These are phyloP conservation scores for Pisolithus tinctorius DNA, from an alignment of 768 basidiomycete genomes.

Conservation along the genomic window DNA sequence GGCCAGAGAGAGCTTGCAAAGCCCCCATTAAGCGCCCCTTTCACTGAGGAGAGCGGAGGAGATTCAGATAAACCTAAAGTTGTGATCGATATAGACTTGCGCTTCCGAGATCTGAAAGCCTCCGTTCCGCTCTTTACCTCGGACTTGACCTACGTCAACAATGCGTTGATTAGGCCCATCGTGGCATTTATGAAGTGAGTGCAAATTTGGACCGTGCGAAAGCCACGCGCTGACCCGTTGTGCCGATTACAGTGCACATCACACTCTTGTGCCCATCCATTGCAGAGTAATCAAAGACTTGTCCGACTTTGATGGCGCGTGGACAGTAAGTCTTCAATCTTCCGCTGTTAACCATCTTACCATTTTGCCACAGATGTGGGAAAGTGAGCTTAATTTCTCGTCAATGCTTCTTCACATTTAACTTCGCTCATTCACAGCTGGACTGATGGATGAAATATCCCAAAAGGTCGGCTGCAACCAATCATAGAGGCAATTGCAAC, in stretches of 20 bases:
- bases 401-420: not conserved
- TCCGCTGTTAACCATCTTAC: constrained; percentile 9
- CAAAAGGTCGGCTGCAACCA: constrained; percentile 49
- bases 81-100: constrained; percentile 85
- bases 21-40: constrained; percentile 75
- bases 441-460: constrained; percentile 86
- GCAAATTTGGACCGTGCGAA: not conserved
- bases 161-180: constrained; percentile 88
- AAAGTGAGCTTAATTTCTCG: constrained; percentile 50
- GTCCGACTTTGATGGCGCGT: constrained; percentile 88
- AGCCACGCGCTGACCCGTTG: not conserved
- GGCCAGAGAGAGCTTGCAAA: constrained; percentile 84
- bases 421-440: constrained; percentile 47
- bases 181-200: constrained; percentile 97
- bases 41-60: constrained; percentile 25
- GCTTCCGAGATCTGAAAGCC: constrained; percentile 94
- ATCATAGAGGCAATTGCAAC: not conserved
- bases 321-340: constrained; percentile 63
- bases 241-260: constrained; percentile 61
- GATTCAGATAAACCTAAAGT: constrained; percentile 40
- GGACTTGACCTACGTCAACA: constrained; percentile 87
- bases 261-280: constrained; percentile 89
- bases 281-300: constrained; percentile 82
- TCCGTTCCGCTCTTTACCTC: constrained; percentile 87
- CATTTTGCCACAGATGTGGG: constrained; percentile 65